These are phyloP conservation scores for Globisporangium okanoganense DNA, from an alignment of 352 stramenopile species.

Conservation along the genomic window DNA sequence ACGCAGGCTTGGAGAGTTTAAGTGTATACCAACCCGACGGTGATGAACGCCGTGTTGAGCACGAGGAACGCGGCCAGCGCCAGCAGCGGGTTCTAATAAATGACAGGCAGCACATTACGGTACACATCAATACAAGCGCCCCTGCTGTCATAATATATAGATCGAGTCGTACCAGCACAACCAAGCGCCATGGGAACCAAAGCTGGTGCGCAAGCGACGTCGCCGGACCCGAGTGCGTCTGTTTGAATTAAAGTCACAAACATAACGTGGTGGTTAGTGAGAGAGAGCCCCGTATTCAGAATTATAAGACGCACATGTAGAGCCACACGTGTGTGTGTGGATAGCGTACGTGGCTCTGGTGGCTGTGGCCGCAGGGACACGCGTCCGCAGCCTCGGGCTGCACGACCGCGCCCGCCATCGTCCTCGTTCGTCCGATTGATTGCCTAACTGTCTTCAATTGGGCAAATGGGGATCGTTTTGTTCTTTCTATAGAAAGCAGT, in stretches of 20 bases:
- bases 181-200: slow-evolving; percentile 64
- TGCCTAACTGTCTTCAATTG: too few relatives aligned
- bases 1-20: neutral
- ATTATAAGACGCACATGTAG: neutral
- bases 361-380: slow-evolving; percentile 32
- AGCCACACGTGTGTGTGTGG: neutral
- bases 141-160: neutral
- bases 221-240: neutral
- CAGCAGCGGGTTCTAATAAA: slow-evolving; percentile 54
- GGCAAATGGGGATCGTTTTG: neutral
- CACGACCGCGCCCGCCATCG: slow-evolving; percentile 14
- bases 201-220: slow-evolving; percentile 54
- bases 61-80: slow-evolving; percentile 47
- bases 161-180: slow-evolving; percentile 38
- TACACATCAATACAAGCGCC: neutral
- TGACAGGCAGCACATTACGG: neutral
- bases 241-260: neutral
- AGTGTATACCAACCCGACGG: slow-evolving; percentile 25
- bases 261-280: too few relatives aligned
- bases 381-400: slow-evolving; percentile 18
- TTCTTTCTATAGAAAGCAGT: neutral
- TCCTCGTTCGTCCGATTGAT: slow-evolving; percentile 1
- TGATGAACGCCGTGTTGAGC: slow-evolving; percentile 58
- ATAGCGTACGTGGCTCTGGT: slow-evolving; percentile 11
- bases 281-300: neutral